Conservation (phyloP, 2,329 filamentous ascomycete genomes). For the Paecilomyces formosus region DNA sequence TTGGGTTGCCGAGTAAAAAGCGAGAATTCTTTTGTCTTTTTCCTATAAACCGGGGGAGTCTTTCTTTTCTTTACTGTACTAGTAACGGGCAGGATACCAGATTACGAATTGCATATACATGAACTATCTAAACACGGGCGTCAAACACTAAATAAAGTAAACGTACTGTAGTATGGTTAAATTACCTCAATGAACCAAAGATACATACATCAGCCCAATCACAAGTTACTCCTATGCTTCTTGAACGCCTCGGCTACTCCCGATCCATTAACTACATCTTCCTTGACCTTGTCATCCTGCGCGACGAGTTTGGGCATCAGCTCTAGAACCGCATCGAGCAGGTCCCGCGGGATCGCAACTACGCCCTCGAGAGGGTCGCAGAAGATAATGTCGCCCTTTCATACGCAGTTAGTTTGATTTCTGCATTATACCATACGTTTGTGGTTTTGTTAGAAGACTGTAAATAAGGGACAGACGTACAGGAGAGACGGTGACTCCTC, state of each 20-base stretch:
- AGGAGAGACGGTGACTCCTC: conserved; percentile 34
- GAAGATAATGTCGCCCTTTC: conserved; percentile 59
- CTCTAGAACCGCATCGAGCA: conserved; percentile 53
- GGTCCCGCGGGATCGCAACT: conserved; percentile 57
- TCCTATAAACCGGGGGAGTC: conserved; percentile 1
- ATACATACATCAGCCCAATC: neutral
- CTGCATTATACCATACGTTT: no score
- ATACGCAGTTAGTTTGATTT: neutral
- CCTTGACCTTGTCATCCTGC: conserved; percentile 56
- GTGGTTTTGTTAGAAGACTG: no score
- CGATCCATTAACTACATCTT: conserved; percentile 56
- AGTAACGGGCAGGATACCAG: neutral
- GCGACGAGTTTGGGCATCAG: conserved; percentile 47
- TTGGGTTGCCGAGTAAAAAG: conserved; percentile 79
- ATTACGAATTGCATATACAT: neutral
- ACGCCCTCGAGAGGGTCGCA: conserved; percentile 63
- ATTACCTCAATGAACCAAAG: neutral
- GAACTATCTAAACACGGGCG: neutral
- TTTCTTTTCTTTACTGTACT: conserved; percentile 1
- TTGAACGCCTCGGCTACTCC: conserved; percentile 61
- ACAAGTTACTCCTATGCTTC: conserved; percentile 37
- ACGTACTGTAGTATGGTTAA: neutral
- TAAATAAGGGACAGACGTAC: conserved; percentile 17
- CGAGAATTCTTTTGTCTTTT: conserved; percentile 7
- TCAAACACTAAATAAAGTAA: neutral